Conservation (phyloP, 23 red algal genomes). For the Gracilariopsis chorda region DNA sequence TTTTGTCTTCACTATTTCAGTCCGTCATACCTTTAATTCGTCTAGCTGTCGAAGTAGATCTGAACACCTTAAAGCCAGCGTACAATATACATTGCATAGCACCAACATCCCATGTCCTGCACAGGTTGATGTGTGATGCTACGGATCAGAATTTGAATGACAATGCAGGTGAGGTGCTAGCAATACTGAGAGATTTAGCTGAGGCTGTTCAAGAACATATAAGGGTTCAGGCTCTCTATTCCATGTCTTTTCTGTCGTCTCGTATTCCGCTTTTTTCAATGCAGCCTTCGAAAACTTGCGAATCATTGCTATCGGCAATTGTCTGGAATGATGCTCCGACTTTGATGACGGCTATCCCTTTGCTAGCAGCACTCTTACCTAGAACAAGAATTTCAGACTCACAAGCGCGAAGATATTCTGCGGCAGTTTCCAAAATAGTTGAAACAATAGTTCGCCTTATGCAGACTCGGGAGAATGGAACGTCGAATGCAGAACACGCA, state of each 20-base stretch:
- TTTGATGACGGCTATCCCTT: constrained; percentile 1
- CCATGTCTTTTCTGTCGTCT: not conserved
- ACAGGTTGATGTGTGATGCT: not conserved
- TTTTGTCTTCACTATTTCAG: not conserved
- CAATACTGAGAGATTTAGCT: not conserved
- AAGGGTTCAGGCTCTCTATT: not conserved
- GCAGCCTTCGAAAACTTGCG: not conserved
- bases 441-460: not conserved
- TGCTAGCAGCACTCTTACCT: not conserved
- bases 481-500: not conserved
- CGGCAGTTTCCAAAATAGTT: not conserved
- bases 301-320: not conserved
- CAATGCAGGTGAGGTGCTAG: not conserved
- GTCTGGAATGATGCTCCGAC: constrained; percentile 12
- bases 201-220: not conserved
- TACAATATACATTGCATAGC: not conserved
- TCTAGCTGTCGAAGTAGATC: not conserved
- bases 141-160: not conserved
- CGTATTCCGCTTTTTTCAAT: not conserved
- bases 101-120: not conserved
- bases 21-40: not conserved
- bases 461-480: not conserved
- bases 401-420: not conserved
- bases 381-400: not conserved
- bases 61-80: not conserved